Evolutionary conservation across 148 eudicot species (phyloP).

Genomic region (Heliamphora exappendiculata): DNA sequence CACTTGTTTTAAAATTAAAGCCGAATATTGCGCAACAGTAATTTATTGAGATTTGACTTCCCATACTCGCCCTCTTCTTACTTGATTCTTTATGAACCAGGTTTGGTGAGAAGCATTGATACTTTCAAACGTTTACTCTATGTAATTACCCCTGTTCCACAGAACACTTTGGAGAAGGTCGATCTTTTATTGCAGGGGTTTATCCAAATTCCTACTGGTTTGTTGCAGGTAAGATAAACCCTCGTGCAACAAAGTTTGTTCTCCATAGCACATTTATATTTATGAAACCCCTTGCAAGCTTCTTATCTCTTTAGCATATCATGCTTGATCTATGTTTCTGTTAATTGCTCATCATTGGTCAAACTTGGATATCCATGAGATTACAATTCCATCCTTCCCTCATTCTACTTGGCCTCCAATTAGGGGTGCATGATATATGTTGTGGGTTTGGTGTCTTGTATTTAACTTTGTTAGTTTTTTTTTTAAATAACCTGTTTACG

Average conservation of each 20-base stretch:
- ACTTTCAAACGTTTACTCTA: slow-evolving; percentile 40
- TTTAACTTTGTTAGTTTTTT: no score
- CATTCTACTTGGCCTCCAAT: neutral
- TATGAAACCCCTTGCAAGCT: neutral
- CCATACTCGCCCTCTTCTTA: neutral
- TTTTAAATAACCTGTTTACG: no score
- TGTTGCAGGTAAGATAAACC: slow-evolving; percentile 53
- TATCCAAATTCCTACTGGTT: slow-evolving; percentile 62
- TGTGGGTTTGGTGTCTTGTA: no score
- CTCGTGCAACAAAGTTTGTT: neutral
- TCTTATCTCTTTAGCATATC: neutral
- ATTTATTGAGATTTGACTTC: neutral
- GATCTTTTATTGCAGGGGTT: slow-evolving; percentile 77
- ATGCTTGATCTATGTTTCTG: neutral
- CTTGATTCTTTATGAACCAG: slow-evolving; percentile 31
- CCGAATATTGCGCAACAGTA: neutral
- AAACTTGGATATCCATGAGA: neutral
- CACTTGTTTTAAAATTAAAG: neutral
- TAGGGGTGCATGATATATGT: neutral
- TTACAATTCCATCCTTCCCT: neutral
- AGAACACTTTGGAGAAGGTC: slow-evolving; percentile 45
- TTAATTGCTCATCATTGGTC: neutral
- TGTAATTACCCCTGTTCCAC: slow-evolving; percentile 76
- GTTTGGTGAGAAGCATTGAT: slow-evolving; percentile 71
- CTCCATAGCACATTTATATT: neutral